phyloP scores from a whole-genome alignment of 2,329 filamentous ascomycete species.

The Colletotrichum navitas region DNA sequence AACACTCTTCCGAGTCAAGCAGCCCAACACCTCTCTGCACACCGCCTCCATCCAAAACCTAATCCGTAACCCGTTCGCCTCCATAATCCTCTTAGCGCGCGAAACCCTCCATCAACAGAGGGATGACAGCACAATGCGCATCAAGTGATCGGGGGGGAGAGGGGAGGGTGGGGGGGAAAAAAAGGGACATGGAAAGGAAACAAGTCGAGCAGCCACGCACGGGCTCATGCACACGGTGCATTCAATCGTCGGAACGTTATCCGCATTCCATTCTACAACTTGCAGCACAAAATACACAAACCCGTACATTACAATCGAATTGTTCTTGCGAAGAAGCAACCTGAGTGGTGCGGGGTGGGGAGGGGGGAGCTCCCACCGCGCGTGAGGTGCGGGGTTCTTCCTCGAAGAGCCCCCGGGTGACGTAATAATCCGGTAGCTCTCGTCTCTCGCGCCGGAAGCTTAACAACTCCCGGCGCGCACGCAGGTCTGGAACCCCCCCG shows the following conservation, averaged over 20 bases:
- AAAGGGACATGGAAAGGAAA: too few relatives aligned
- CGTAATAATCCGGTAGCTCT: constrained; percentile 27
- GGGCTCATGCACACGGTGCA: background rate
- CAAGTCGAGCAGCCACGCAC: background rate
- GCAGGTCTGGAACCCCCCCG: background rate
- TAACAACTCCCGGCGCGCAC: constrained; percentile 15
- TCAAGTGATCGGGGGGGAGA: background rate
- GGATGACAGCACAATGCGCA: background rate
- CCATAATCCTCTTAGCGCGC: constrained; percentile 20
- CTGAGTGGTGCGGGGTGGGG: background rate
- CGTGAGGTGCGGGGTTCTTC: constrained; percentile 29
- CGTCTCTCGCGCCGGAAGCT: background rate
- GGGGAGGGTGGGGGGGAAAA: too few relatives aligned
- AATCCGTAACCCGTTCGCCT: constrained; percentile 31
- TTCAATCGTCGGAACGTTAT: background rate
- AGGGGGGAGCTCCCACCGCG: background rate
- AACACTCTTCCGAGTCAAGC: background rate
- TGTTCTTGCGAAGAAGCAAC: background rate
- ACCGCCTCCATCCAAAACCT: constrained; percentile 34
- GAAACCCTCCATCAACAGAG: background rate
- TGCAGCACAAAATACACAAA: background rate
- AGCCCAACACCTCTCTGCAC: constrained; percentile 12
- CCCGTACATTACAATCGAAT: background rate
- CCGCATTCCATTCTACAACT: background rate
- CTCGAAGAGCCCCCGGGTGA: constrained; percentile 5